Base-by-base conservation (phyloP, 768 basidiomycete species). In the Scleroderma citrinum region DNA sequence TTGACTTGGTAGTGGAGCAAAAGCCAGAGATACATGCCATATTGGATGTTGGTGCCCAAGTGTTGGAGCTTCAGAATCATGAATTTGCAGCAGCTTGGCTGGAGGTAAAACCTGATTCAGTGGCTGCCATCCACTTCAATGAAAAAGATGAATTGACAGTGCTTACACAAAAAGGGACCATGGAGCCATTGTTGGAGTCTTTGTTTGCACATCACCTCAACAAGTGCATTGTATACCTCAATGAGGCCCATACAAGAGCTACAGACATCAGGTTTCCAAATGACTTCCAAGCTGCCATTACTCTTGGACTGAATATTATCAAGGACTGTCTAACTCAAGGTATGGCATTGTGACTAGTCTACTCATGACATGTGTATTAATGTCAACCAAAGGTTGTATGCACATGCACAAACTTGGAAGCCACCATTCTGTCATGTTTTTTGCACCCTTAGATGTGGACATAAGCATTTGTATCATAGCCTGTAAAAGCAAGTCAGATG, bases 41-140 rank as follows among this genome's bases (percentile, higher is more conserved):
- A 21, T 59, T 78, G 5, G 76, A 78, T 49, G 75, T 78, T 16
- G 77, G 76, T 5, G 76, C 76, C 0, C 76, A 78, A 55, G 71
- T 78, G 59, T 60, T 78, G 19, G 75, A 76, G 34, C 34, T 35
- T n/a, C 34, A 13, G n/a, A 35, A 35, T n/a, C 5, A 13, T 12
- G 34, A 35, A 35, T 35, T 35, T 13, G 34, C 34, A 3, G 34
- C 34, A 14, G 34, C 34, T 3, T 35, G 34, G 34, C 34, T 35
- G n/a, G 34, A 35, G 34, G 13, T 13, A 13, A 35, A 35, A 35
- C 34, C 34, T n/a, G 34, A 35, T 13, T 4, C 12, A 14, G 4
- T 35, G 12, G 34, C 34, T 13, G 34, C 34, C 3, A 35, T 35
- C 34, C 13, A 35, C 12, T 35, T 35, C 34, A n/a, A 35, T 13